Evolutionary conservation across 2,329 filamentous ascomycete species (phyloP).

Genomic region (Sphaerulina vaccinii): DNA sequence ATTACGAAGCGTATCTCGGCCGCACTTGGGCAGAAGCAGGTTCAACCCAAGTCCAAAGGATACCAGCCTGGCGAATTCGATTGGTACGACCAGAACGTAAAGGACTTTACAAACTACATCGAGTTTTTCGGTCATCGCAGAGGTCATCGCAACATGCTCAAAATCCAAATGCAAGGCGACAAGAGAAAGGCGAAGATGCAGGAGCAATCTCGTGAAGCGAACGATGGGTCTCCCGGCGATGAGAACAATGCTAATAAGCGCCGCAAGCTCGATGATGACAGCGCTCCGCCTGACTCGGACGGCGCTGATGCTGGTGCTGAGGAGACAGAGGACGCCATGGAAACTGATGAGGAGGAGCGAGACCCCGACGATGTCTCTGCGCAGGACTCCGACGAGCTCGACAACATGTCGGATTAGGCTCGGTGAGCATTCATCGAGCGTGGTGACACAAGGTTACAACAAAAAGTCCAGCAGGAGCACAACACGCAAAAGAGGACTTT

Average conservation of each 20-base stretch:
- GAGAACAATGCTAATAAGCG: conserved; percentile 22
- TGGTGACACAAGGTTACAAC: too few relatives aligned
- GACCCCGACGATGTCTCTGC: conserved; percentile 28
- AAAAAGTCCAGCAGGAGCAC: too few relatives aligned
- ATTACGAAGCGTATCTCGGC: conserved; percentile 39
- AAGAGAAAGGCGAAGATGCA: conserved; percentile 21
- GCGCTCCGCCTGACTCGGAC: neutral
- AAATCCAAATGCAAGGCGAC: conserved; percentile 28
- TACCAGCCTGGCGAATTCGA: conserved; percentile 25
- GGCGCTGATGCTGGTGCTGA: conserved; percentile 14
- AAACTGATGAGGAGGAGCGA: conserved; percentile 21
- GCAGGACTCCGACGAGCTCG: conserved; percentile 32
- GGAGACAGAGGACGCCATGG: conserved; percentile 21
- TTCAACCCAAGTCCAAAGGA: conserved; percentile 27
- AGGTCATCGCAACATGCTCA: conserved; percentile 30
- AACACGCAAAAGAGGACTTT: too few relatives aligned
- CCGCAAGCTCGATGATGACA: conserved; percentile 17
- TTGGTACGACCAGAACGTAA: conserved; percentile 32
- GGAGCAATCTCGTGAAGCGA: conserved; percentile 4
- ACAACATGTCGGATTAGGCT: conserved; percentile 20
- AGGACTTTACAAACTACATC: conserved; percentile 31
- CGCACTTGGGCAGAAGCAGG: conserved; percentile 38
- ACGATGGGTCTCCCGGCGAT: neutral
- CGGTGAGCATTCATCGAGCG: too few relatives aligned
- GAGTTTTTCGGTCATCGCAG: conserved; percentile 32